These are phyloP conservation scores for Gymnopus androsaceus DNA, from an alignment of 1,284 basidiomycete genomes.

Conservation along the genomic window DNA sequence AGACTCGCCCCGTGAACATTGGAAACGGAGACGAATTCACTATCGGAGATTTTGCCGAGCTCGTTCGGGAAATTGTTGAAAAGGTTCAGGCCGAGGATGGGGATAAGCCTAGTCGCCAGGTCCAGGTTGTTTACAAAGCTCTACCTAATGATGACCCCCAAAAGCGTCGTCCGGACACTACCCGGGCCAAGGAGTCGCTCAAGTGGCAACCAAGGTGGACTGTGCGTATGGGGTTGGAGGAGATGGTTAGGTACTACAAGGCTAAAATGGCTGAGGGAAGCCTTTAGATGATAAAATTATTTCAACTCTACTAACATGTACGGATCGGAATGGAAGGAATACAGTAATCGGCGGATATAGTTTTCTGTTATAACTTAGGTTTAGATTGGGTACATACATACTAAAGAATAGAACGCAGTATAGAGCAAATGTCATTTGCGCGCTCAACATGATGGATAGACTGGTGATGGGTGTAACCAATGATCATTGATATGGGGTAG, in stretches of 20 bases:
- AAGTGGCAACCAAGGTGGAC: conserved; percentile 95
- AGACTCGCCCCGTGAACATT: conserved; percentile 93
- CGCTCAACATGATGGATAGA: too few species aligned
- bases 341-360: too few species aligned
- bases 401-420: too few species aligned
- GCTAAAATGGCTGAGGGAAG: conserved; percentile 83
- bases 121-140: conserved; percentile 80
- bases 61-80: conserved; percentile 86
- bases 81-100: conserved; percentile 87
- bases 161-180: conserved; percentile 90
- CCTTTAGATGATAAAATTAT: conserved; percentile 40
- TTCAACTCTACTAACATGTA: too few species aligned
- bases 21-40: conserved; percentile 94
- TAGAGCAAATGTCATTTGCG: too few species aligned
- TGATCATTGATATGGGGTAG: too few species aligned
- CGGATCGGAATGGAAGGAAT: not conserved
- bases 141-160: conserved; percentile 95
- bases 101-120: conserved; percentile 52
- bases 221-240: conserved; percentile 86
- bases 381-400: not conserved
- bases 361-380: not conserved
- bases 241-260: conserved; percentile 92
- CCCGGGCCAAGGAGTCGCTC: conserved; percentile 83
- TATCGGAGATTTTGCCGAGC: conserved; percentile 87
- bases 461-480: too few species aligned